Evolutionary conservation across 2,329 filamentous ascomycete genomes (phyloP), one percentile per base, ranked within the genome.

Genomic region (Colletotrichum sojae): DNA sequence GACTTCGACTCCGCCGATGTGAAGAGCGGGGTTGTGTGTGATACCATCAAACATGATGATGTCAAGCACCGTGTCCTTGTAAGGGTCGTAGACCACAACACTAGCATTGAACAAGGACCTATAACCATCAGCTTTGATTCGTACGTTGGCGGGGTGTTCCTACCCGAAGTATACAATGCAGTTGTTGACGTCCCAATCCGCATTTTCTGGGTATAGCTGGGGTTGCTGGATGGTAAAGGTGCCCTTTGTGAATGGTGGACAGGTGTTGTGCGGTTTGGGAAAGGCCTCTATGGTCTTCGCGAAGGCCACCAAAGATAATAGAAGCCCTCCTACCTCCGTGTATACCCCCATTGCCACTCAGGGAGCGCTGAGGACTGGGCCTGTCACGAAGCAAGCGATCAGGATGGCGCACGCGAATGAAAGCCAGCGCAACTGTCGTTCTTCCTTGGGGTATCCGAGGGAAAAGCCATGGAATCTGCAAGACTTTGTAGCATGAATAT

Each of bases 181-280:
- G 18, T 71, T 69, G n/a, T 75, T 68, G 6, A 71, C 58, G 68
- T 81, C 76, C 68, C 77, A 80, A 53, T 80, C 78, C 5, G 75
- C 77, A 46, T 80, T 80, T 58, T 80, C 78, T 12, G 79, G 78
- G 45, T 80, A 81, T 2, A 80, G 69, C 45, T 79, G 79, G 63
- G 75, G 79, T 6, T 73, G 69, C 31, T 76, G 52, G 15, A 77
- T 71, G 13, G 62, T 67, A 43, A 76, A 76, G 55, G 65, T 75
- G 20, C 73, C 73, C 6, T 67, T 71, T 6, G 67, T 62, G 4
- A 75, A 61, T 2, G 73, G 56, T 3, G 73, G 72, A 36, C 74
- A 76, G 27, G 45, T 18, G 15, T 51, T 57, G 10, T 36, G 0
- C n/a, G 45, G 36, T 18, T 46, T 56, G 8, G 52, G 20, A 8